phyloP scores from a whole-genome alignment of 805 yeast genomes.

The Wickerhamomyces queroliae region DNA sequence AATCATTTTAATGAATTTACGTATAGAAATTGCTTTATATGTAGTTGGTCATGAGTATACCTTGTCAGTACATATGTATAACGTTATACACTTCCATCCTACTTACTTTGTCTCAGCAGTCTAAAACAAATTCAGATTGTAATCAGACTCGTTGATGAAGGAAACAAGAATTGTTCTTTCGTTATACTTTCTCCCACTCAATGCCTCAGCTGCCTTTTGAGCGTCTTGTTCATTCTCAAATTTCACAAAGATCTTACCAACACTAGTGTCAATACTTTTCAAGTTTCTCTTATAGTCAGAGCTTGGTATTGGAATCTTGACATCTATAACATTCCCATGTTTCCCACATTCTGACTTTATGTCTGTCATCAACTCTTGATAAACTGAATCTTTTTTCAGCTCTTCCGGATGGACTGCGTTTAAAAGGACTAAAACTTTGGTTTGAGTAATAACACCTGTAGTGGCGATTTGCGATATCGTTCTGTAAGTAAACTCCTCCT shows the following conservation, averaged over 20 bases:
- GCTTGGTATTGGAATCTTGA: conserved; percentile 57
- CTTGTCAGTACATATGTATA: no score
- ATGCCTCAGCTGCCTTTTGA: conserved; percentile 42
- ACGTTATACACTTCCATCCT: no score
- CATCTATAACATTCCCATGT: conserved; percentile 44
- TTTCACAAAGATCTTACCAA: conserved; percentile 69
- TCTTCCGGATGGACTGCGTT: conserved; percentile 66
- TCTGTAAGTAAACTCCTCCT: conserved; percentile 18
- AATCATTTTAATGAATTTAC: no score
- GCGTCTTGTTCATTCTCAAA: conserved; percentile 51
- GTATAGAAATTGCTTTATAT: no score
- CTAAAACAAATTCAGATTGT: conserved; percentile 28
- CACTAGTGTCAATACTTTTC: conserved; percentile 43
- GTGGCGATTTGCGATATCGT: conserved; percentile 12
- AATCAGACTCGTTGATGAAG: conserved; percentile 56
- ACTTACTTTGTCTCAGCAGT: background rate
- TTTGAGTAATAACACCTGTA: conserved; percentile 8
- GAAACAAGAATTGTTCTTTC: conserved; percentile 66
- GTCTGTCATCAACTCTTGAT: conserved; percentile 45
- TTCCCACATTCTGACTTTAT: conserved; percentile 42
- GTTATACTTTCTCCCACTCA: conserved; percentile 64
- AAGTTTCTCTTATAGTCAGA: conserved; percentile 37
- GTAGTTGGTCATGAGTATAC: no score
- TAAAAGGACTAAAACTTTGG: conserved; percentile 55
- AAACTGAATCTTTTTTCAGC: conserved; percentile 42